Evolutionary conservation across 1,284 basidiomycete species (phyloP), one percentile per base, ranked within the genome.

Genomic region (Cystobasidium pallidum): DNA sequence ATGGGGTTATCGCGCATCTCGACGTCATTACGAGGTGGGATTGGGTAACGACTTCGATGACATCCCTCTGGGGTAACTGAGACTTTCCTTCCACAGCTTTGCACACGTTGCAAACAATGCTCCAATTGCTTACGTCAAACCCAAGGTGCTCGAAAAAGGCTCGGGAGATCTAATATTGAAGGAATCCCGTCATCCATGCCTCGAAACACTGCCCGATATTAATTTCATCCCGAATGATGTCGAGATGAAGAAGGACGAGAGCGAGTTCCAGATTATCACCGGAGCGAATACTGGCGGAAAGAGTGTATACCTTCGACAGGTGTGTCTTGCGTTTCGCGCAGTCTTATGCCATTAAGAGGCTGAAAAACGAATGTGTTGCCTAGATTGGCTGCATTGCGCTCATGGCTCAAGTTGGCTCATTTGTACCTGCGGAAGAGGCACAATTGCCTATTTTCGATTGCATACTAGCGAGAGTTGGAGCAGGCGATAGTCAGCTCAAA

Each of bases 401-500:
- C 11, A 92, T 99, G 90, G 93, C 94, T 0, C 95, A 98, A 81
- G 87, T 90, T 0, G 95, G 96, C 17, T 94, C 91, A 78, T 99
- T 93, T 79, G 95, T 99, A 0, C 95, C 96, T 2, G 95, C 92
- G 75, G 86, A 88, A 26, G 86, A 89, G 76, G 96, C 95, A 0
- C 84, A 86, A 52, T 78, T 99, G 13, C 96, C 95, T 0, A 88
- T 99, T 61, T 99, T 98, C 76, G 96, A 99, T 82, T 97, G 93
- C 17, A 91, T 99, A 62, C 83, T 99, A 3, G 96, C 95, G 70
- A 86, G 96, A 76, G 95, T 99, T 0, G 96, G 96, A 7, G 96
- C 96, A 0, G 96, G 96, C 0, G 96, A 99, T 80, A 94, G 91
- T 80, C 94, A 98, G 81, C 84, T 98, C 52, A 98, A 98, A 81